Evolutionary conservation across 2,329 filamentous ascomycete species (phyloP).

Genomic region (Albifimbria verrucaria): DNA sequence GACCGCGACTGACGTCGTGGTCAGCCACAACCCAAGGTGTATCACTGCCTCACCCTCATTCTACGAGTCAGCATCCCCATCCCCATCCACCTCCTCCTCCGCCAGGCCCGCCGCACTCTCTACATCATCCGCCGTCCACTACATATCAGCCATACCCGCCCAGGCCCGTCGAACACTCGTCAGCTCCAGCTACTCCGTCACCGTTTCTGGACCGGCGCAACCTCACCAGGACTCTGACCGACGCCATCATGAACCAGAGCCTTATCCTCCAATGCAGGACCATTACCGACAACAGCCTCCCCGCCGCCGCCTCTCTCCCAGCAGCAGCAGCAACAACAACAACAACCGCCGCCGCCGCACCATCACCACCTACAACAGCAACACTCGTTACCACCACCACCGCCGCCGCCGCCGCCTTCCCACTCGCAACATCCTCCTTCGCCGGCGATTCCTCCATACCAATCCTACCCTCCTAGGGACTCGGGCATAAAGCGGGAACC

Average conservation of each 20-base stretch:
- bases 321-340: slow-evolving; percentile 12
- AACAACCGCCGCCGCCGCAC: slow-evolving; percentile 9
- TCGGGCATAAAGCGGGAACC: slow-evolving; percentile 56
- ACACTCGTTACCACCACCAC: slow-evolving; percentile 8
- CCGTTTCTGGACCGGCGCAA: slow-evolving; percentile 26
- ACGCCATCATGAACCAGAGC: slow-evolving; percentile 55
- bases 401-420: slow-evolving; percentile 11
- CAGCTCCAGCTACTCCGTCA: slow-evolving; percentile 24
- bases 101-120: slow-evolving; percentile 16
- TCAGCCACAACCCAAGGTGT: slow-evolving; percentile 45
- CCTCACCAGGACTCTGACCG: slow-evolving; percentile 45
- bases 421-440: slow-evolving; percentile 33
- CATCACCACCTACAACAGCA: slow-evolving; percentile 14
- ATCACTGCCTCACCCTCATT: slow-evolving; percentile 43
- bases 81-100: slow-evolving; percentile 22
- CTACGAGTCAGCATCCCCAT: slow-evolving; percentile 20
- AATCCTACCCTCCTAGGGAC: slow-evolving; percentile 45
- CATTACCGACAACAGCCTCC: slow-evolving; percentile 34
- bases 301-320: slow-evolving; percentile 16
- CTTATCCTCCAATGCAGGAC: slow-evolving; percentile 53
- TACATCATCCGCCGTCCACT: slow-evolving; percentile 31
- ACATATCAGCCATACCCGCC: slow-evolving; percentile 38
- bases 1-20: slow-evolving; percentile 52
- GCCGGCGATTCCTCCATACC: slow-evolving; percentile 41
- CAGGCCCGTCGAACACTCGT: slow-evolving; percentile 27